Base-by-base conservation (phyloP, 2,329 filamentous ascomycete species). In the Ophiostoma australiae region DNA sequence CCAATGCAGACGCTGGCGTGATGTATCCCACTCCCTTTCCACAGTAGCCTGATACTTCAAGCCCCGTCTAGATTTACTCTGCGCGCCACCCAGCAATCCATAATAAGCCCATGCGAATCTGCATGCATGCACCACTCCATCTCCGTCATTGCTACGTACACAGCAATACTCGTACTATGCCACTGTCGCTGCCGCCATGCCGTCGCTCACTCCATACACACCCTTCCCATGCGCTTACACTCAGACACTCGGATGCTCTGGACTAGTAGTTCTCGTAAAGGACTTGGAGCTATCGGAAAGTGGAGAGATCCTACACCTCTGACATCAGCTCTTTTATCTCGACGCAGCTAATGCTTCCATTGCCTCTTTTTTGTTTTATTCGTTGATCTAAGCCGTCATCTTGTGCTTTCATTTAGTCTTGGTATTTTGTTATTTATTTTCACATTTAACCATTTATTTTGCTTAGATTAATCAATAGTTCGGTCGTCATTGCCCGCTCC, bases 241-340 rank as follows among this genome's bases (percentile, higher is more conserved):
- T 33, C 23, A 63, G 27, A 15, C 58, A 63, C 4, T 4, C 39
- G 39, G 27, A 31, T 31, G 3, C 27, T 31, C 27, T 31, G 20
- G 52, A 6, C n/a, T 7, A 23, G 20, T 6, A n/a, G n/a, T 55
- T 33, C 58, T 63, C 58, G 58, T 63, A 63, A 33, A 31, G 52
- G 44, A 27, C 37, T 44, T 66, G 61, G 69, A 70, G 61, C 44
- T 70, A 66, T n/a, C 61, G 44, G 23, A 69, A 71, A 44, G 39
- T 66, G 70, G 70, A 39, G 68, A 69, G 58, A 37, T 44, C 33
- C 48, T 63, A 23, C 33, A 63, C 52, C 68, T 71, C 70, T 71
- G 70, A 71, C 70, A 71, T 71, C 70, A 71, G 68, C 70, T 69
- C 17, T 58, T 48, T 48, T 31, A n/a, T 69, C 44, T 23, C 52